These are phyloP conservation scores for Saccharomyces hybrid DNA, from an alignment of 1,139 yeast species.

Conservation along the genomic window DNA sequence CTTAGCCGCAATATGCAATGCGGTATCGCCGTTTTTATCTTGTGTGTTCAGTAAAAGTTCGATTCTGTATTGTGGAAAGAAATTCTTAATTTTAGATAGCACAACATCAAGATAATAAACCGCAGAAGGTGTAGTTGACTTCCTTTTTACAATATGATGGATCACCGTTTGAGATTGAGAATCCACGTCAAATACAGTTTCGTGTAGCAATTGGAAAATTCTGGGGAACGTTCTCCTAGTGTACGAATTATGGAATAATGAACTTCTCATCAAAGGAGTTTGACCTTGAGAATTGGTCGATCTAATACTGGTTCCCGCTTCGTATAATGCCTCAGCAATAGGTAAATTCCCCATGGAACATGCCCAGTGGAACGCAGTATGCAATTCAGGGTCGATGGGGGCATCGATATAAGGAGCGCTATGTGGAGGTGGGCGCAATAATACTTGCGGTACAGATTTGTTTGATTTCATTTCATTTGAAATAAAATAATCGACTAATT, in stretches of 20 bases:
- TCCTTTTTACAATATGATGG: conserved; percentile 69
- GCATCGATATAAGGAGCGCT: conserved; percentile 32
- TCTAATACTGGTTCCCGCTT: conserved; percentile 67
- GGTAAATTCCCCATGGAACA: conserved; percentile 80
- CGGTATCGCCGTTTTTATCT: conserved; percentile 81
- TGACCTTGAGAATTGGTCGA: conserved; percentile 72
- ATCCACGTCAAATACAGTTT: conserved; percentile 58
- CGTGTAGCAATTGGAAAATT: conserved; percentile 63
- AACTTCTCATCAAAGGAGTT: conserved; percentile 75
- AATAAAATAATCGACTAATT: conserved; percentile 51
- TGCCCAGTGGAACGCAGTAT: conserved; percentile 95
- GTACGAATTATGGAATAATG: conserved; percentile 79
- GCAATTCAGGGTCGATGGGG: conserved; percentile 88
- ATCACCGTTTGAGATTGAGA: conserved; percentile 59
- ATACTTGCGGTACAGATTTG: conserved; percentile 26
- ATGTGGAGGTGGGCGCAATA: conserved; percentile 55
- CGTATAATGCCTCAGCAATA: conserved; percentile 63
- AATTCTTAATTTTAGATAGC: conserved; percentile 61
- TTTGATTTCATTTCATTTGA: conserved; percentile 46
- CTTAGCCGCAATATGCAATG: conserved; percentile 73
- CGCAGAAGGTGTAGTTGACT: conserved; percentile 65
- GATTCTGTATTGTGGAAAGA: conserved; percentile 44
- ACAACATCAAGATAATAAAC: conserved; percentile 74
- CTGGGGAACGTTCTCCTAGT: conserved; percentile 72
- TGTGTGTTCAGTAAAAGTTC: conserved; percentile 61